Base-by-base conservation (phyloP, 2,329 filamentous ascomycete species). In the Colletotrichum siamense region DNA sequence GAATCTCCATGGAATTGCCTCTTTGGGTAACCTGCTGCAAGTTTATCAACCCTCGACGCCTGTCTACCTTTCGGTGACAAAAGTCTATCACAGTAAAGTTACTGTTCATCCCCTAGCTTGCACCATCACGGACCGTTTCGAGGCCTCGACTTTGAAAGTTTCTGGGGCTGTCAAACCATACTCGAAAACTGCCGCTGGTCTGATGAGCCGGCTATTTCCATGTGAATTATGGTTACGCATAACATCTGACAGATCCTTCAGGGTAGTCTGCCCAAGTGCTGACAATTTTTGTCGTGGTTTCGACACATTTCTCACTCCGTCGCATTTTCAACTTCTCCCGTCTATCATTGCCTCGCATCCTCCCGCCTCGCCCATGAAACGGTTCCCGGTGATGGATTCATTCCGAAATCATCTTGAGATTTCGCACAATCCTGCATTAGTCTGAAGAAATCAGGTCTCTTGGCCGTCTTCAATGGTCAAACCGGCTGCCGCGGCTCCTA, bases 1-100 rank as follows among this genome's bases (percentile, higher is more conserved):
- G 32, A 59, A 22, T 76, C 64, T 73, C 39, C 49, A 49, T 64
- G 44, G 44, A 52, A 15, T 73, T 76, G 32, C 73, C 73, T 63
- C 26, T 57, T 73, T 63, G 18, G 57, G 70, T 5, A 69, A 39
- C n/a, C 28, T 57, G 24, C 62, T 28, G 28, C 64, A 62, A 26
- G 28, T 22, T 24, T 30, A 13, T 63, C 32, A 34, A 16, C 22
- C 15, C 44, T 15, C 12, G 28, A 57, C 24, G 24, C 57, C 8
- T 36, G 59, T 49, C 55, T 73, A 34, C 22, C n/a, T 13, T 49
- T 24, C 15, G 22, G 24, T 34, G 71, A 63, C 67, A 57, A 71
- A 61, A 63, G 30, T 52, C 30, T 4, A 52, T 44, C 69, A 34
- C 52, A 64, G 64, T 22, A 61, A 26, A 52, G 64, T 69, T 34